These are phyloP conservation scores for Cylindrodendrum hubeiense DNA, from an alignment of 2,329 filamentous ascomycete genomes.

Conservation along the genomic window DNA sequence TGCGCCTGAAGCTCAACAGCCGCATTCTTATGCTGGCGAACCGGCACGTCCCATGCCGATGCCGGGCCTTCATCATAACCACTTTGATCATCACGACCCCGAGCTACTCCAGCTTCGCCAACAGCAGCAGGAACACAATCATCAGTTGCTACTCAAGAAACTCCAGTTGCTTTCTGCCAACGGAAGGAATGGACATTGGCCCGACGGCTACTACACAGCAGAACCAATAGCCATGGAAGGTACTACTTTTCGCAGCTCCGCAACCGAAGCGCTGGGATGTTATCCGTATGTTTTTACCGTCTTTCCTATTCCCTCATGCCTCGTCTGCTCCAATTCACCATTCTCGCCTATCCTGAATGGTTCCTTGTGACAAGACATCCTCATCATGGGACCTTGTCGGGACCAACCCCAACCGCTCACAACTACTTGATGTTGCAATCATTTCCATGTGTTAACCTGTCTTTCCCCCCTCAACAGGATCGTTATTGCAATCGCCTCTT, in stretches of 20 bases:
- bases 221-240: constrained; percentile 43
- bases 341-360: neutral
- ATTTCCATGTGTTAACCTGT: constrained; percentile 24
- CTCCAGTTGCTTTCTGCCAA: constrained; percentile 41
- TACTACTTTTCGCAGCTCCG: constrained; percentile 39
- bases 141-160: constrained; percentile 42
- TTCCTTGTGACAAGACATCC: neutral
- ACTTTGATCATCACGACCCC: constrained; percentile 37
- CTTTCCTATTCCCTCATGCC: constrained; percentile 2
- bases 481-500: constrained; percentile 78
- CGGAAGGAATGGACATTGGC: constrained; percentile 45
- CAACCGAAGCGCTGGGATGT: constrained; percentile 43
- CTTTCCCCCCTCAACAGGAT: constrained; percentile 68
- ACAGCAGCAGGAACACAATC: constrained; percentile 41
- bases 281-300: constrained; percentile 41
- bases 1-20: constrained; percentile 33
- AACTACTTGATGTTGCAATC: constrained; percentile 28
- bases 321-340: neutral
- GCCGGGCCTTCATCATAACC: constrained; percentile 33
- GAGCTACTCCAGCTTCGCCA: constrained; percentile 24
- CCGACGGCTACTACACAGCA: constrained; percentile 42
- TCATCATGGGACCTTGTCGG: constrained; percentile 31
- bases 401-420: neutral
- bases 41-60: constrained; percentile 38
- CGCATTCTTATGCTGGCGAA: constrained; percentile 31